Conservation (phyloP, 2,329 filamentous ascomycete species). For the Akanthomyces muscarius region DNA sequence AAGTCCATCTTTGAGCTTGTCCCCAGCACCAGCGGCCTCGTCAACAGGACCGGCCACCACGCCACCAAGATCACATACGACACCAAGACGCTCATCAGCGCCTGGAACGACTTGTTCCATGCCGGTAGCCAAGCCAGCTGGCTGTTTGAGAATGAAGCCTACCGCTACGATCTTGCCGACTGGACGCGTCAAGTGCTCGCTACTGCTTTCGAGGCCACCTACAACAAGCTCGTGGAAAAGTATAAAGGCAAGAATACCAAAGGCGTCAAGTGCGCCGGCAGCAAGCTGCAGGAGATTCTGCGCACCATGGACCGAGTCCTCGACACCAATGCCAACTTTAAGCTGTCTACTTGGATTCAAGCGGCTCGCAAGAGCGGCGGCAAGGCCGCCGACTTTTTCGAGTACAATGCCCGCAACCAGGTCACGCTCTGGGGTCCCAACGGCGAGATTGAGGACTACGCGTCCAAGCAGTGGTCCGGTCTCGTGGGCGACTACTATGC, state of each 20-base stretch:
- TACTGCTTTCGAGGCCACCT: constrained; percentile 39
- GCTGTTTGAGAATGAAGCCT: constrained; percentile 38
- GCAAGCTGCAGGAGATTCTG: constrained; percentile 7
- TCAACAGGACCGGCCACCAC: constrained; percentile 32
- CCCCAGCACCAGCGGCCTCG: constrained; percentile 37
- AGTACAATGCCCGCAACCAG: constrained; percentile 44
- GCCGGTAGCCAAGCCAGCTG: constrained; percentile 29
- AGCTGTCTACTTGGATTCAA: constrained; percentile 5
- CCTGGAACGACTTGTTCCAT: constrained; percentile 35
- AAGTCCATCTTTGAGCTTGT: constrained; percentile 44
- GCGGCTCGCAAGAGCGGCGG: constrained; percentile 10
- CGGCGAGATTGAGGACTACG: constrained; percentile 38
- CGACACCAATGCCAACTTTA: constrained; percentile 11
- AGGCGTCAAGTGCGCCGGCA: constrained; percentile 1
- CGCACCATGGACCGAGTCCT: constrained; percentile 14
- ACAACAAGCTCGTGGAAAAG: constrained; percentile 31
- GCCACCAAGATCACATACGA: constrained; percentile 39
- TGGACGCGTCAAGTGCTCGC: constrained; percentile 43
- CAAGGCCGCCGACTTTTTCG: constrained; percentile 31
- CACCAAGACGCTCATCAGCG: constrained; percentile 31
- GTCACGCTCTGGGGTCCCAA: constrained; percentile 46
- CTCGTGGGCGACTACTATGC: constrained; percentile 42
- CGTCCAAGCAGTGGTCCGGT: constrained; percentile 43
- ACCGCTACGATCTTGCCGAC: constrained; percentile 43
- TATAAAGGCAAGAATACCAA: constrained; percentile 25